phyloP scores from a whole-genome alignment of 2,329 filamentous ascomycete genomes.

The Aspergillus neotritici region DNA sequence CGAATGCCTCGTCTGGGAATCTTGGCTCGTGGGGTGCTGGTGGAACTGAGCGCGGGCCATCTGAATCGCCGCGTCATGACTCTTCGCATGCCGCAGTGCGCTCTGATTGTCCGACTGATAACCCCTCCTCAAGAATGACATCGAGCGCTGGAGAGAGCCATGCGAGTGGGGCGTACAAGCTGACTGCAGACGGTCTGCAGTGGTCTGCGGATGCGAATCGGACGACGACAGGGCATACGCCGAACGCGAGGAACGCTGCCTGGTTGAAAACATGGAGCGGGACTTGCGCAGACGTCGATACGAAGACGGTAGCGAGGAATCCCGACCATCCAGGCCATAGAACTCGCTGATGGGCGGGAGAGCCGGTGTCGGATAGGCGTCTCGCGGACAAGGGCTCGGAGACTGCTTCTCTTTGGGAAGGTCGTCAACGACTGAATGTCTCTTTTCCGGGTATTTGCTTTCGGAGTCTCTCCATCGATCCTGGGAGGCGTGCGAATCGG shows the following conservation, averaged over 20 bases:
- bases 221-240: conserved; percentile 12
- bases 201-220: conserved; percentile 7
- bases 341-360: conserved; percentile 29
- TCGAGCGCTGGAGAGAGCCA: conserved; percentile 35
- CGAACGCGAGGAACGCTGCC: conserved; percentile 25
- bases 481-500: conserved; percentile 23
- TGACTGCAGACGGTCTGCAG: not conserved
- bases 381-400: no score
- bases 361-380: conserved; percentile 10
- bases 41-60: conserved; percentile 38
- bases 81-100: conserved; percentile 21
- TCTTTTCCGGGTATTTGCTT: conserved; percentile 21
- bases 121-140: conserved; percentile 36
- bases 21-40: conserved; percentile 17
- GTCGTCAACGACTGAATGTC: conserved; percentile 6
- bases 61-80: conserved; percentile 37
- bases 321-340: conserved; percentile 29
- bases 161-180: conserved; percentile 10
- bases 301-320: conserved; percentile 41
- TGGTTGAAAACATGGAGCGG: conserved; percentile 44
- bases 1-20: conserved; percentile 17
- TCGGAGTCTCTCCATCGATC: conserved; percentile 25
- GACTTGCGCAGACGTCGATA: conserved; percentile 44
- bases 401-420: no score
- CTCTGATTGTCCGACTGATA: conserved; percentile 13